These are phyloP conservation scores for Hyparrhenia diplandra DNA, from an alignment of 176 grass and related monocot genomes.

Conservation along the genomic window DNA sequence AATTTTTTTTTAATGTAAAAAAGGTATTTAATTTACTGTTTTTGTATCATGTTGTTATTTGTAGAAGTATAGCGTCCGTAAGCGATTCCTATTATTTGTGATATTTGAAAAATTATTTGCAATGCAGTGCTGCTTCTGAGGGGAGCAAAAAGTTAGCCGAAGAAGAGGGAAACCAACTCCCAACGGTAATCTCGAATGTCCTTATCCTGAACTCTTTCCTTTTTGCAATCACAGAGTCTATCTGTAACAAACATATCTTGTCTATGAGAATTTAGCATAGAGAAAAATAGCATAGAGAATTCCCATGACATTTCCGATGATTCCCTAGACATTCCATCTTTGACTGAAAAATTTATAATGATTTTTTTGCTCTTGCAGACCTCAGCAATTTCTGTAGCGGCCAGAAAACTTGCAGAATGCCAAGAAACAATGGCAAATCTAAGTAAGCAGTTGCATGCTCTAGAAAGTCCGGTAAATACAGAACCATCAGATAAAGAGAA, in stretches of 20 bases:
- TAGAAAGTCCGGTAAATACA: constrained; percentile 30
- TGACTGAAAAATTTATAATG: not conserved
- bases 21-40: not conserved
- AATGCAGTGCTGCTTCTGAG: constrained; percentile 41
- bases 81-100: not conserved
- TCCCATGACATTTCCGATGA: not conserved
- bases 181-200: constrained; percentile 31
- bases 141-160: not conserved
- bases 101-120: no score
- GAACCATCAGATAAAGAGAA: constrained; percentile 24
- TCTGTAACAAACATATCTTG: not conserved
- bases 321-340: not conserved
- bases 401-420: constrained; percentile 56
- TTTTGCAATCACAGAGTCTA: not conserved
- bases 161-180: constrained; percentile 26
- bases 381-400: constrained; percentile 28
- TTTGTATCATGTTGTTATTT: not conserved
- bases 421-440: constrained; percentile 50
- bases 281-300: no score
- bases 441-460: constrained; percentile 46
- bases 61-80: not conserved
- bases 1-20: no score
- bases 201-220: not conserved
- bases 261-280: not conserved
- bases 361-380: constrained; percentile 36